Conservation (phyloP, 202 grass and related monocot species). For the Setaria viridis region DNA sequence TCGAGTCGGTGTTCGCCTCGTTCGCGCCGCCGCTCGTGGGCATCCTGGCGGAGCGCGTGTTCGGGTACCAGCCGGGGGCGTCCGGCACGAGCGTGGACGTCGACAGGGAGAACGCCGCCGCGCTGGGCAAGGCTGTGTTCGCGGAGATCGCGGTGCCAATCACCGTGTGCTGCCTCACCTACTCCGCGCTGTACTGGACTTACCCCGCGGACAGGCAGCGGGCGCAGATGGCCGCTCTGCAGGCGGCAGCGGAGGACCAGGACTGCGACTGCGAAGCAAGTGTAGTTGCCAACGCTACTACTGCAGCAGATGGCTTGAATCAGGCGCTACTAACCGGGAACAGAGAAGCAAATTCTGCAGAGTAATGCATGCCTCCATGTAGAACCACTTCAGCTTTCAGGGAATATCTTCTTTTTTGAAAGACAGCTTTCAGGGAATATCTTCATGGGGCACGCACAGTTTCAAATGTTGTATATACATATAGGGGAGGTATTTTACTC, state of each 20-base stretch:
- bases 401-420: too few relatives aligned
- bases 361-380: not conserved
- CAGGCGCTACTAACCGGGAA: constrained; percentile 13
- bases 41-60: constrained; percentile 66
- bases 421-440: not conserved
- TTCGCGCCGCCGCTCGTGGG: constrained; percentile 77
- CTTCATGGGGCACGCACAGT: not conserved
- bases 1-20: constrained; percentile 72
- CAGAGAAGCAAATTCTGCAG: constrained; percentile 3
- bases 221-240: constrained; percentile 52
- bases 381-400: not conserved
- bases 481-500: not conserved
- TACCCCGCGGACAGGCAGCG: constrained; percentile 72
- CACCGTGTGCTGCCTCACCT: constrained; percentile 55
- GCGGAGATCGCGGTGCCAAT: constrained; percentile 59
- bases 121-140: constrained; percentile 78
- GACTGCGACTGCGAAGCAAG: constrained; percentile 19
- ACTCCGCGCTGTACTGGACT: constrained; percentile 62
- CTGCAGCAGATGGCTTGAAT: constrained; percentile 9
- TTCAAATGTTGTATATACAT: not conserved
- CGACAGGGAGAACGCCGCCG: constrained; percentile 66
- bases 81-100: constrained; percentile 32
- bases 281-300: constrained; percentile 29
- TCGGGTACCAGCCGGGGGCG: constrained; percentile 57
- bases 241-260: not conserved